Evolutionary conservation across 2,329 filamentous ascomycete species (phyloP).

Genomic region (Trichoderma pleuroti): DNA sequence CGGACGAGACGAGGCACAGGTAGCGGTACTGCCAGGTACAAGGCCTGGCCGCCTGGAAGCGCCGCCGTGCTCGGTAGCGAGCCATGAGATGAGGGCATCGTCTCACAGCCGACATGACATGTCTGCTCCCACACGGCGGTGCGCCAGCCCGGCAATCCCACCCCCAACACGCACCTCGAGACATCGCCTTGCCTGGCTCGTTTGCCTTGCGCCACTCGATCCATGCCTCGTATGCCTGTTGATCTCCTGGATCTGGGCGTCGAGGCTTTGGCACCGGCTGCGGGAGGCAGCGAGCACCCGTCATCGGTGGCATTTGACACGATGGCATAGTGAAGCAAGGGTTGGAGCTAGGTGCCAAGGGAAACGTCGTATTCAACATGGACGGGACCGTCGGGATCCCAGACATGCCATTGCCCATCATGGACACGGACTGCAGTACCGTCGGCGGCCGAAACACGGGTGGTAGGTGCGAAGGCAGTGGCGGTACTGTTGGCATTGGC

Average conservation of each 20-base stretch:
- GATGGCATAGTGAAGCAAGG: not conserved
- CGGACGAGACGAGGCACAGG: not conserved
- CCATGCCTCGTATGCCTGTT: conserved; percentile 47
- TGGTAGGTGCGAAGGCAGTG: not conserved
- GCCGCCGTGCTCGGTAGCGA: not conserved
- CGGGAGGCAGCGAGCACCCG: conserved; percentile 7
- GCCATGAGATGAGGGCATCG: conserved; percentile 18
- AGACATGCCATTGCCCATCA: not conserved
- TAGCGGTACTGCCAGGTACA: conserved; percentile 5
- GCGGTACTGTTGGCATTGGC: not conserved
- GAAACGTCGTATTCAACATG: not conserved
- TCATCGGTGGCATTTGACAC: not conserved
- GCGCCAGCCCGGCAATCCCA: conserved; percentile 19
- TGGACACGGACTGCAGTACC: not conserved
- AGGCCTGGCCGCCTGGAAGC: not conserved
- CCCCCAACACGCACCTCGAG: conserved; percentile 22
- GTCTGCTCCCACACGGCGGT: conserved; percentile 29
- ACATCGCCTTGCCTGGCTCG: conserved; percentile 38
- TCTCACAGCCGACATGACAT: conserved; percentile 37
- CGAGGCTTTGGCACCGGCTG: conserved; percentile 39
- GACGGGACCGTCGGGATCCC: not conserved
- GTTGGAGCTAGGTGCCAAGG: not conserved
- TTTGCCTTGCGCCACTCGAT: conserved; percentile 48
- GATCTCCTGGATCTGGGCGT: conserved; percentile 38
- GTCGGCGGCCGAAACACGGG: not conserved